Percentiles rank a stretch among this genome's conserved stretches.
Conservation (phyloP, 768 basidiomycete genomes). For the Tulasnella sp. region DNA sequence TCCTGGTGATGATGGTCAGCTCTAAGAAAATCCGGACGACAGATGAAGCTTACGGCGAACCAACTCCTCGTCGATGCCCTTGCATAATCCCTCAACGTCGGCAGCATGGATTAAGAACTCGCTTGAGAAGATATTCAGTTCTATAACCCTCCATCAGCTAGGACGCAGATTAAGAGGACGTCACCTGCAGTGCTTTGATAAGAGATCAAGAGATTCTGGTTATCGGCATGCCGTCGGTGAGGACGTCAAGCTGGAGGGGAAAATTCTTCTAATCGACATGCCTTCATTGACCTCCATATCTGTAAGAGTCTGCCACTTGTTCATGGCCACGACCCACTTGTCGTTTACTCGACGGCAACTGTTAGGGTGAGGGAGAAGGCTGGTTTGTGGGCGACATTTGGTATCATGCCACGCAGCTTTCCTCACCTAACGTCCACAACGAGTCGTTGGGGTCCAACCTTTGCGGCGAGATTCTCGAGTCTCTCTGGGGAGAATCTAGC, state of each 20-base stretch:
- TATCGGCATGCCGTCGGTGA: not conserved
- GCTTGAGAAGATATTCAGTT: slow-evolving; percentile 35
- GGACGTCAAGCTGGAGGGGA: not conserved
- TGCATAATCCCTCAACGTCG: slow-evolving; percentile 96
- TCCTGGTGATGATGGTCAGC: slow-evolving; percentile 38
- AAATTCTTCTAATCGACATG: slow-evolving; percentile 26
- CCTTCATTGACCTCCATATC: slow-evolving; percentile 88
- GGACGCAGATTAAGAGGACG: not conserved
- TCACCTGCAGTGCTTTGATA: slow-evolving; percentile 78
- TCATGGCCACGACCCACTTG: slow-evolving; percentile 94
- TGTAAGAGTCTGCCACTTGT: slow-evolving; percentile 95
- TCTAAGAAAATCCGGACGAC: not conserved
- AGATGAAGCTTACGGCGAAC: slow-evolving; percentile 53
- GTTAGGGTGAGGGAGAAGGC: not conserved
- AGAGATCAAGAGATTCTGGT: slow-evolving; percentile 64
- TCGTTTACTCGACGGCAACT: slow-evolving; percentile 75
- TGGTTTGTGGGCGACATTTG: not conserved
- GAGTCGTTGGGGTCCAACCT: slow-evolving; percentile 73
- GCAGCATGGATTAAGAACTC: slow-evolving; percentile 96
- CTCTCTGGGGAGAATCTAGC: slow-evolving; percentile 69
- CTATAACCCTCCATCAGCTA: not conserved
- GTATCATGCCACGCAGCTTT: not conserved
- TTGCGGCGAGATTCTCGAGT: slow-evolving; percentile 50
- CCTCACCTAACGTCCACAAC: slow-evolving; percentile 88
- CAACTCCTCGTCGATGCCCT: slow-evolving; percentile 88